Evolutionary conservation across 1,139 yeast species (phyloP), one percentile per base, ranked within the genome.

Genomic region (Debaryomyces singareniensis): DNA sequence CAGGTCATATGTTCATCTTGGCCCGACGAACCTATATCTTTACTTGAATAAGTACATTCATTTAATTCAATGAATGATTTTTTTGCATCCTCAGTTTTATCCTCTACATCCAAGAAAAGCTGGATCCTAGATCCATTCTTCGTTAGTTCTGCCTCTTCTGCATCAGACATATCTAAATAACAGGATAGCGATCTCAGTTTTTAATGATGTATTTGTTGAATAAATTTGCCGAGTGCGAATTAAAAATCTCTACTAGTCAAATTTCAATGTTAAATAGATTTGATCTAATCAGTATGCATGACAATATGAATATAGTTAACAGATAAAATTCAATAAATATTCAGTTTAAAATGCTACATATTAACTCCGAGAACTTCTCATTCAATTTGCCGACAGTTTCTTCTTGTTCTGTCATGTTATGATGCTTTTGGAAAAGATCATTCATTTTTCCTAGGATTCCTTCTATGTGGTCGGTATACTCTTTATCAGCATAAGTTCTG

Each of bases 1-100:
- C 98, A 91, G 13, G 91, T 75, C 93, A 91, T 86, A 44, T 70
- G 71, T 44, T 82, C 89, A 29, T 59, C 65, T 46, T 76, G 80
- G 22, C 84, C 84, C 3, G 87, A 71, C 29, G 67, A 60, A 2
- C 95, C 96, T 14, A 83, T 55, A 26, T 45, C 40, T 46, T 75
- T 79, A 35, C 60, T 60, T 21, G 72, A 62, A 49, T 87, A 87
- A 6, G 72, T 65, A 47, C 91, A 81, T 34, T 69, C 70, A 16
- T 57, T 52, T 29, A 89, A 50, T 36, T 61, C 71, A 10, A 55
- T 61, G 51, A 84, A 91, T 6, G 77, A 64, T 25, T 49, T 34
- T 36, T 62, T 52, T 1, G 95, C 96, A 51, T 84, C 93, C n/a
- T 59, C 63, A 0, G 94, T 81, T 42, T 71, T 78, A 51, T 78